Evolutionary conservation across 345 rosid species (phyloP).

Genomic region (Sonneratia alba): DNA sequence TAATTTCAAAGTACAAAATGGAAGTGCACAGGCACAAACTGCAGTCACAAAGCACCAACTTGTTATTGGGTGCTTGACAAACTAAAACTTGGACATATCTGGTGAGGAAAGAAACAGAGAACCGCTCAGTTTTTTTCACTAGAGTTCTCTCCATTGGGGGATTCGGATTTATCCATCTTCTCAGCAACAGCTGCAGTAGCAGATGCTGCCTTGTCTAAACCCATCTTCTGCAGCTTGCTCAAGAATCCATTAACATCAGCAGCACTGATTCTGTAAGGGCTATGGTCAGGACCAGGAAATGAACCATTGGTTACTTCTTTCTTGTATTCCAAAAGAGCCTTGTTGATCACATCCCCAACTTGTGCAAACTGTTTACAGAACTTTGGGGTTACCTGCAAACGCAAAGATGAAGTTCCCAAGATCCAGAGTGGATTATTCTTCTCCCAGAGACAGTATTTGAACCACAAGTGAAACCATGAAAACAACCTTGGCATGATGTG

Average conservation of each 20-base stretch:
- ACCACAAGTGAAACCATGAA: neutral
- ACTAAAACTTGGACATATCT: too few relatives aligned
- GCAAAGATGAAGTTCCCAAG: neutral
- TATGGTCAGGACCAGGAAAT: conserved; percentile 68
- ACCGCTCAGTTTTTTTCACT: neutral
- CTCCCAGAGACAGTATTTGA: neutral
- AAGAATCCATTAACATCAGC: conserved; percentile 51
- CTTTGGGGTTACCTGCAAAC: conserved; percentile 72
- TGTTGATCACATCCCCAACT: conserved; percentile 70
- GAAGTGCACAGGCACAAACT: too few relatives aligned
- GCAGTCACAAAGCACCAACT: too few relatives aligned
- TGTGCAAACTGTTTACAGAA: conserved; percentile 71
- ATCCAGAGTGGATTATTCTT: neutral
- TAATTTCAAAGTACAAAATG: too few relatives aligned
- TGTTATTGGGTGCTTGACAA: too few relatives aligned
- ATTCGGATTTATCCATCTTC: conserved; percentile 16
- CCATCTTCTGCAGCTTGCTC: conserved; percentile 57
- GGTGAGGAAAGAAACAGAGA: too few relatives aligned
- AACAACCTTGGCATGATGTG: conserved; percentile 90
- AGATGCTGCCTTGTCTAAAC: conserved; percentile 64
- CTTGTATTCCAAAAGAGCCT: conserved; percentile 61
- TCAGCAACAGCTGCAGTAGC: conserved; percentile 56
- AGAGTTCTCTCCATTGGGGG: conserved; percentile 1
- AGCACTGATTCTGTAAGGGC: conserved; percentile 60
- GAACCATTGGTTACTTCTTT: conserved; percentile 60